phyloP scores from a whole-genome alignment of 2,329 filamentous ascomycete species.

The Dactylellina parvicollis region DNA sequence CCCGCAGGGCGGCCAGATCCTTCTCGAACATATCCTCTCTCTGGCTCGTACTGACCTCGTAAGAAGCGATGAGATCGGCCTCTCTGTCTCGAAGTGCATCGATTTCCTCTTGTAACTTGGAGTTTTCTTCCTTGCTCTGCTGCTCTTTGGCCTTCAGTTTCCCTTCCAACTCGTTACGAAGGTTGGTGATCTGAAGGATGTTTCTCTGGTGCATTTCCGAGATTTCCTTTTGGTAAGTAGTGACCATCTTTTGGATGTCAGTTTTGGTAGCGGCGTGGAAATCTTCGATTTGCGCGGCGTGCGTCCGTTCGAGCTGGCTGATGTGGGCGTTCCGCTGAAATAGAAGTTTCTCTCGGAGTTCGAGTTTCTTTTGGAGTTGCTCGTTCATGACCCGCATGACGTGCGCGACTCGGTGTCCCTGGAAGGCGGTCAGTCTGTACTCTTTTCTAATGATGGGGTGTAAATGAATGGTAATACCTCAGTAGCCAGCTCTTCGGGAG shows the following conservation, averaged over 20 bases:
- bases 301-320: slow-evolving; percentile 52
- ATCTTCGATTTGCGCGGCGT: slow-evolving; percentile 50
- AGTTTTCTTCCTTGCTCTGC: slow-evolving; percentile 24
- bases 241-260: slow-evolving; percentile 50
- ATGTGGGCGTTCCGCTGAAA: slow-evolving; percentile 52
- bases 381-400: slow-evolving; percentile 55
- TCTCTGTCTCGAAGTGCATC: slow-evolving; percentile 32
- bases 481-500: slow-evolving; percentile 43
- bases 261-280: slow-evolving; percentile 54
- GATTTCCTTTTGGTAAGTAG: slow-evolving; percentile 47
- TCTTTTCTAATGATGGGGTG: not conserved
- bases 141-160: slow-evolving; percentile 33
- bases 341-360: slow-evolving; percentile 48
- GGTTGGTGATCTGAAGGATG: slow-evolving; percentile 50
- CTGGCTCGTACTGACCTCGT: slow-evolving; percentile 34
- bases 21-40: slow-evolving; percentile 46
- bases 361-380: slow-evolving; percentile 53
- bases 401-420: slow-evolving; percentile 52
- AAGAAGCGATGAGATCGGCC: slow-evolving; percentile 26
- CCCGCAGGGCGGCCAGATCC: slow-evolving; percentile 34
- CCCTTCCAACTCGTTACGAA: slow-evolving; percentile 48
- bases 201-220: slow-evolving; percentile 53
- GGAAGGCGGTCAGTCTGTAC: not conserved
- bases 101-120: slow-evolving; percentile 33
- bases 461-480: slow-evolving; percentile 29